Evolutionary conservation across 192 early-diverging fungal species (phyloP), one percentile per base, ranked within the genome.

Genomic region (Diversispora epigaea): DNA sequence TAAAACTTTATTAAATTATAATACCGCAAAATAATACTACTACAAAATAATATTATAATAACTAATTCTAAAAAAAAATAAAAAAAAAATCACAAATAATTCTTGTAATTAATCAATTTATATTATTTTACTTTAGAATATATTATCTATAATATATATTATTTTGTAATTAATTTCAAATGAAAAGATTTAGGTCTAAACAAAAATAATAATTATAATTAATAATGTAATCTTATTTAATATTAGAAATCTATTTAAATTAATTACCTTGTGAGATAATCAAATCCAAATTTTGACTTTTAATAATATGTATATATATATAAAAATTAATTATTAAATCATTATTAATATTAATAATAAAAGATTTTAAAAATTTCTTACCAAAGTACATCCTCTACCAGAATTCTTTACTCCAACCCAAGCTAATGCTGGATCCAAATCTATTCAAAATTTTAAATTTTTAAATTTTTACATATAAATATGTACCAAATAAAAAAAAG

Each of bases 321-420:
- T 11, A 39, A 62, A 25, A 39, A 62, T 62, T 9, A 25, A 39
- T 32, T 14, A 32, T 45, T 19, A n/a, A n/a, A 10, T 17, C 6
- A 17, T 40, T 6, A 44, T 43, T n/a, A 43, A 44, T 44, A n/a
- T 12, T 44, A 44, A 17, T 9, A 19, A n/a, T n/a, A n/a, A n/a
- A n/a, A n/a, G n/a, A 45, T 2, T 32, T 32, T 32, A 32, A 32
- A 32, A 32, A 32, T 32, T n/a, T 32, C 43, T 43, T 44, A 64
- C 62, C 62, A 95, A 77, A 8, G 91, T 85, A 62, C 86, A 87
- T 9, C 93, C 93, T 0, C 88, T 73, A 0, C 93, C 93, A 44
- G 86, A 89, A 9, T 92, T 83, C 80, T 93, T 95, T 39, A 85
- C 87, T 15, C 91, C 93, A 39, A 87, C 85, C 93, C 93, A 95